A percentile compares a stretch with the other conserved stretches of the same genome.
Evolutionary conservation across 192 early-diverging fungal genomes (phyloP).

Genomic region (Umbelopsis ramanniana): DNA sequence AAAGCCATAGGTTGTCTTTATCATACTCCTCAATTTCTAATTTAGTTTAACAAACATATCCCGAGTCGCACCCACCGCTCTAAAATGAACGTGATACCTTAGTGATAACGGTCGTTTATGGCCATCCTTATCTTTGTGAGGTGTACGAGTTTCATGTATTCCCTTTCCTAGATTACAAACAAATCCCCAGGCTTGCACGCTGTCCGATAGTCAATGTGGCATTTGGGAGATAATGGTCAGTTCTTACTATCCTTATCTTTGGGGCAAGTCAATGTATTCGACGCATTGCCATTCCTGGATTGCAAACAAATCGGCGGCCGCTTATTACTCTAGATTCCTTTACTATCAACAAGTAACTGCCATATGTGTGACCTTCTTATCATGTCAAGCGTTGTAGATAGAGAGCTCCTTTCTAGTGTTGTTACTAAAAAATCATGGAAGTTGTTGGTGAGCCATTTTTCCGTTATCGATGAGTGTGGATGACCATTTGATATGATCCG

Average conservation of each 20-base stretch:
- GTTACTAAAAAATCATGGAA: not conserved
- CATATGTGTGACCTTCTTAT: not conserved
- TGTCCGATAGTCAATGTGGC: too few species aligned
- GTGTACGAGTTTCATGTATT: too few species aligned
- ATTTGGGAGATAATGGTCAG: too few species aligned
- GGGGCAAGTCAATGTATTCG: not conserved
- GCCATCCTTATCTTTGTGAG: too few species aligned
- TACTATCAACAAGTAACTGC: not conserved
- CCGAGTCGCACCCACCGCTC: not conserved
- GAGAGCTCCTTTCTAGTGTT: not conserved
- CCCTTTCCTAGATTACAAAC: too few species aligned
- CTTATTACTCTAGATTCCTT: not conserved
- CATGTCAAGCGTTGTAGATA: not conserved
- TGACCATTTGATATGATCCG: too few species aligned
- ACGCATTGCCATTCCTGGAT: not conserved
- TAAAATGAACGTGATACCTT: not conserved
- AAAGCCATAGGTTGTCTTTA: not conserved
- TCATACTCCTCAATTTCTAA: not conserved
- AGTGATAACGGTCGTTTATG: too few species aligned
- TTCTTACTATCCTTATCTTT: not conserved
- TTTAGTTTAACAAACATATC: not conserved
- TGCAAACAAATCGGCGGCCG: not conserved
- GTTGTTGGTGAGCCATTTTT: too few species aligned
- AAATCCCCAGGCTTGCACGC: too few species aligned
- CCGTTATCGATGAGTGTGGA: too few species aligned